phyloP scores from a whole-genome alignment of 225 moss, liverwort and hornwort genomes.

The Bryoerythrophyllum caledonicum region DNA sequence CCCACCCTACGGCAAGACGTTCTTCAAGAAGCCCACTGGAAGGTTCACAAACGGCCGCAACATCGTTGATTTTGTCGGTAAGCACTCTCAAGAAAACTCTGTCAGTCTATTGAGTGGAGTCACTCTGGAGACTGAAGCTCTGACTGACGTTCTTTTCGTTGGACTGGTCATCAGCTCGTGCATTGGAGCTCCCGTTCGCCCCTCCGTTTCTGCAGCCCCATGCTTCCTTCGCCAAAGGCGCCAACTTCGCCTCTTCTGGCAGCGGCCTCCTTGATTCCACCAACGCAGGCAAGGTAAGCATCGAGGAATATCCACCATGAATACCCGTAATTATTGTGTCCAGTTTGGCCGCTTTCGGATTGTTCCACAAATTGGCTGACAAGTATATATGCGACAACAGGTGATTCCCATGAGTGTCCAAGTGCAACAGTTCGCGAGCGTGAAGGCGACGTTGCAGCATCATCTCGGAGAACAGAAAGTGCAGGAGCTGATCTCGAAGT shows the following conservation, averaged over 20 bases:
- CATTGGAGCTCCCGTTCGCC: conserved; percentile 45
- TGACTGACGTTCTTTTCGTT: neutral
- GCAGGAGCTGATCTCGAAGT: conserved; percentile 21
- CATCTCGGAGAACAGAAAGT: conserved; percentile 23
- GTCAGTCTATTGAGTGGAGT: neutral
- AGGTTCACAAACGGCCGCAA: conserved; percentile 39
- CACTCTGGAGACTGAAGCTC: too few species aligned
- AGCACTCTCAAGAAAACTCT: neutral
- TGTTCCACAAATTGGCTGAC: neutral
- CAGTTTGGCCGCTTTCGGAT: neutral
- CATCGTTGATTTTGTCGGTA: conserved; percentile 31
- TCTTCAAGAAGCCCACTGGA: conserved; percentile 37
- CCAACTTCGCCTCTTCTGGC: conserved; percentile 56
- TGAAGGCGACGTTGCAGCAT: conserved; percentile 24
- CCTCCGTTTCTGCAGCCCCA: conserved; percentile 42
- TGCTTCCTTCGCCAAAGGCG: conserved; percentile 36
- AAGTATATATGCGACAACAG: neutral
- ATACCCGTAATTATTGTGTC: neutral
- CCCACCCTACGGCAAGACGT: conserved; percentile 39
- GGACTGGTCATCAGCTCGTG: conserved; percentile 36
- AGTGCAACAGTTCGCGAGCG: conserved; percentile 36
- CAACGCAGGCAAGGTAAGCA: conserved; percentile 23
- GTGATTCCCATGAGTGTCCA: conserved; percentile 32
- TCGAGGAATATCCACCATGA: neutral
- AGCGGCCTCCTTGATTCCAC: conserved; percentile 64